Evolutionary conservation across 371 early-diverging fungal genomes (phyloP), one percentile per base, ranked within the genome.

Genomic region (Actinomortierella ambigua): DNA sequence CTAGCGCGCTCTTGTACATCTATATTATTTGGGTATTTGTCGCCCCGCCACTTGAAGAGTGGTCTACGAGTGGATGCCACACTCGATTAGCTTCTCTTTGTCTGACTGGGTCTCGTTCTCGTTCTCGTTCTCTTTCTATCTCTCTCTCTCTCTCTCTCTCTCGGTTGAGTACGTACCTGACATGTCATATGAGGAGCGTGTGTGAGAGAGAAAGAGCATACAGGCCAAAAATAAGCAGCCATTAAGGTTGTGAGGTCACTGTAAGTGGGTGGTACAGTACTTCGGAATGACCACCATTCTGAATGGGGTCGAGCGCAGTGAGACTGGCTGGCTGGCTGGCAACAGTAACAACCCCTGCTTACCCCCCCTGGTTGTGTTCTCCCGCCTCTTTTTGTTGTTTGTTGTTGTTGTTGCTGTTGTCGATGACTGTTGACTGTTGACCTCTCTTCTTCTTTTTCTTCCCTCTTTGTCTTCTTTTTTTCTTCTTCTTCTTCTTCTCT

Each of bases 401-500:
- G n/a, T n/a, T n/a, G n/a, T n/a, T n/a, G n/a, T n/a, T n/a, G n/a
- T n/a, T n/a, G n/a, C n/a, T n/a, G n/a, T n/a, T 17, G 20, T n/a
- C 46, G 20, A 46, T n/a, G n/a, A n/a, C 9, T 22, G 20, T 20
- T 53, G 40, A 14, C 13, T n/a, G 24, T 50, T 7, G 50, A 14
- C n/a, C 18, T 41, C 15, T 9, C 29, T 50, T 29, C 40, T 18
- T 46, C 7, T 22, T 47, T 41, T 34, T 40, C 17, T 53, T 58
- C 27, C 41, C 24, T 28, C n/a, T 49, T 42, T 55, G 34, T 48
- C 15, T 47, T 14, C 39, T 18, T 39, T 49, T 52, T 23, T 40
- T 24, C 39, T 23, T 49, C 17, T 27, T 55, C 23, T 34, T 52
- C 20, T 39, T 18, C 20, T 50, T 23, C 29, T 56, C 26, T 43